Percentiles rank a stretch among this genome's conserved stretches.
phyloP scores from a whole-genome alignment of 495 filamentous ascomycete species.

The Aspergillus nanangensis region DNA sequence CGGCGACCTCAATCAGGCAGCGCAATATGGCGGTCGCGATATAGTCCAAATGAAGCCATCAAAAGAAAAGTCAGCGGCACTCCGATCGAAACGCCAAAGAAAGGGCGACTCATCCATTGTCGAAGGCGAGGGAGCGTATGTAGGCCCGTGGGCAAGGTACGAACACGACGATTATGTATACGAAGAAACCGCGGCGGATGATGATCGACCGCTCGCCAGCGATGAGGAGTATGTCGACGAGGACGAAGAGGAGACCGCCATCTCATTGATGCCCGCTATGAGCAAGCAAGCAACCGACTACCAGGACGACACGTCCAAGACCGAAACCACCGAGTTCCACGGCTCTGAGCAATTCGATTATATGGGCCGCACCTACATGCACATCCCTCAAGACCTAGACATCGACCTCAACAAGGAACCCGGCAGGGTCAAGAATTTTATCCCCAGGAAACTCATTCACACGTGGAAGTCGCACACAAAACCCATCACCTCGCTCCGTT shows the following conservation, averaged over 20 bases:
- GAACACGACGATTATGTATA: slow-evolving; percentile 59
- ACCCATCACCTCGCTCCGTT: slow-evolving; percentile 77
- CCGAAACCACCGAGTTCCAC: slow-evolving; percentile 85
- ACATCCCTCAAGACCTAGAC: slow-evolving; percentile 93
- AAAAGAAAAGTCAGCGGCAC: slow-evolving; percentile 63
- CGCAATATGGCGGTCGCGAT: slow-evolving; percentile 49
- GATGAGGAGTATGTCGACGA: slow-evolving; percentile 79
- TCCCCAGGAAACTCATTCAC: slow-evolving; percentile 89
- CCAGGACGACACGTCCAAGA: slow-evolving; percentile 46
- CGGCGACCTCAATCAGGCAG: slow-evolving; percentile 48
- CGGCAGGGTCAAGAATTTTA: slow-evolving; percentile 78
- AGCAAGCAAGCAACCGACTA: slow-evolving; percentile 59
- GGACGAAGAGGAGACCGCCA: slow-evolving; percentile 37
- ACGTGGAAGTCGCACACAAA: slow-evolving; percentile 86
- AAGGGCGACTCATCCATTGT: slow-evolving; percentile 81
- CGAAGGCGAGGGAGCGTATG: slow-evolving; percentile 80
- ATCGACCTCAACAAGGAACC: slow-evolving; percentile 79
- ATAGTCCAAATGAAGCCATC: slow-evolving; percentile 54
- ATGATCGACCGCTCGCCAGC: slow-evolving; percentile 60
- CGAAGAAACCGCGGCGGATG: slow-evolving; percentile 48
- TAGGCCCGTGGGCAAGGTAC: slow-evolving; percentile 93
- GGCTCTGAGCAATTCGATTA: slow-evolving; percentile 83
- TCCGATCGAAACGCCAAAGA: slow-evolving; percentile 67
- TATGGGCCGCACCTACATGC: slow-evolving; percentile 74
- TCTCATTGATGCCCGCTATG: slow-evolving; percentile 46